Base-by-base conservation (phyloP, 2,329 filamentous ascomycete species). In the Boeremia exigua region DNA sequence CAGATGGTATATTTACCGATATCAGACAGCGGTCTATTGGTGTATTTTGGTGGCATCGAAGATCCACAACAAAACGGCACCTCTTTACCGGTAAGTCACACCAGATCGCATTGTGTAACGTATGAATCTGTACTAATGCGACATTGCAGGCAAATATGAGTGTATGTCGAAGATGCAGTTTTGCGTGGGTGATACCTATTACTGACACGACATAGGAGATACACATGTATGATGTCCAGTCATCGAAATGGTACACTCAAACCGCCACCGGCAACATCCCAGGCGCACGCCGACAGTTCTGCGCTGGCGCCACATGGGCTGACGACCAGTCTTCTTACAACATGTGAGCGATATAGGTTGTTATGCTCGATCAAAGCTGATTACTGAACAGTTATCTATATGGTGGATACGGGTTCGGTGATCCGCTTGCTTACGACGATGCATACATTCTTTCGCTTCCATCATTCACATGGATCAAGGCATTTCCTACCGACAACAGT, bases 401-500 rank as follows among this genome's bases (percentile, higher is more conserved):
- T 63, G 86, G 86, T 38, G 86, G 86, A 14, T 77, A 79, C 23
- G 79, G 80, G 7, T 79, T 84, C 48, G 75, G 78, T 1, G 73
- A 81, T 33, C 77, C 77, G 0, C 74, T 78, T 12, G 85, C 83
- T 19, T 88, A 80, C 64, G 84, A 87, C 63, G 86, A 88, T 72
- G 79, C 84, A 50, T 88, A 86, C 63, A 83, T 88, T 50, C 77
- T 88, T 17, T 81, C 82, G 7, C 76, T 89, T 14, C 86, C 86
- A 1, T 82, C 84, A 1, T 89, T 88, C 70, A 83, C 78, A 3
- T 89, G 86, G 86, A 83, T 87, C 59, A 84, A 83, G 59, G 78
- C 81, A 61, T 83, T 79, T 51, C 81, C 80, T 11, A 72, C 71
- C 40, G 71, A 77, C 43, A 67, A 69, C 12, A 78, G 77, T 1